Base-by-base conservation (phyloP, 352 stramenopile species). In the Blastocystis sp. region DNA sequence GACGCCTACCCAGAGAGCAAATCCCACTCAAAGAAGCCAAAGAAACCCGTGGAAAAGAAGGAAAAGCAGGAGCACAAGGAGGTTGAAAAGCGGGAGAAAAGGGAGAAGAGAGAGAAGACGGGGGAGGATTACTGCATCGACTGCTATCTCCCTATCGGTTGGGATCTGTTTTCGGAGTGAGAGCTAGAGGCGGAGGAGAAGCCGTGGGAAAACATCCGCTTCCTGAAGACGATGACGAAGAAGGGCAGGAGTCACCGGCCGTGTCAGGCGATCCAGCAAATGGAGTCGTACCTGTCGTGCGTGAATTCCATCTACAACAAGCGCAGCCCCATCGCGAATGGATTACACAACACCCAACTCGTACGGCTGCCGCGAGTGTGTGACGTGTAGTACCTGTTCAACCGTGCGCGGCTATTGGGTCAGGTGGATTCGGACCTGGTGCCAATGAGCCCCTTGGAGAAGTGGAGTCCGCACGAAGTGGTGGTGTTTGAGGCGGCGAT, bases 381-480 rank as follows among this genome's bases (percentile, higher is more conserved):
- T 67, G 9, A 84, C 4, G 7, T 14, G 23, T 81, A 84, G 74
- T 84, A 67, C 34, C 23, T 84, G 52, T 67, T 60, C 40, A 40
- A 67, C 28, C 52, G 74, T 14, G 74, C 74, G 59, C 52, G 56
- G 11, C 74, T 84, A 21, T 40, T 84, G 21, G 74, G 74, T 76
- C 74, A 84, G 48, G n/a, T 84, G 40, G 23, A 53, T 2, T 84
- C 74, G 1, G 52, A 66, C 1, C 21, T 84, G 23, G 56, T 84
- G 1, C 74, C 74, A 3, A 19, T 40, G n/a, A 69, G 52, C 1
- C 52, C 52, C 2, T 43, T 84, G 28, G 74, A 59, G 65, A 69
- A 45, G 7, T 95, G 93, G 93, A 90, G 76, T 66, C 92, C 92
- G 0, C 91, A 92, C 64, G 92, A 95, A 89, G 91, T 95, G 62